Evolutionary conservation across 139 green algal genomes (phyloP), one percentile per base, ranked within the genome.

Genomic region (Tetraselmis striata): DNA sequence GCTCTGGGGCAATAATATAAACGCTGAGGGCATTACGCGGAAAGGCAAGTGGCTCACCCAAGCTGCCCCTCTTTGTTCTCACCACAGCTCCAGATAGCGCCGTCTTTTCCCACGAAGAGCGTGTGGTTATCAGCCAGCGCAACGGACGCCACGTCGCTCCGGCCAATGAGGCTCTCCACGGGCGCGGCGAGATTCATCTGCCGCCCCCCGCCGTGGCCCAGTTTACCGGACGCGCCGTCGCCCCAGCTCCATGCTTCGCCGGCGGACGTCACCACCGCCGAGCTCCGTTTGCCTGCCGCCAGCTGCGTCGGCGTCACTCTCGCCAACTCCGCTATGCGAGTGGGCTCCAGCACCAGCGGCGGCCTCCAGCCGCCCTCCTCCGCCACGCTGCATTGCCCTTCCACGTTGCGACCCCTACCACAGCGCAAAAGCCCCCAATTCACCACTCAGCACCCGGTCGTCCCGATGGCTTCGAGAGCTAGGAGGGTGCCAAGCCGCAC

Each of bases 41-140:
- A n/a, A n/a, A n/a, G n/a, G n/a, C n/a, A n/a, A n/a, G n/a, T n/a
- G n/a, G n/a, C n/a, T n/a, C 45, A 67, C 45, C 45, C 45, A 18
- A 67, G 45, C 18, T 67, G 45, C 11, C 45, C 82, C 85, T 92
- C 91, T 59, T 88, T 91, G 84, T 92, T 93, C 76, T 92, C 88
- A 0, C 90, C 90, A 28, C 85, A 90, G 31, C 83, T 81, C 87
- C 88, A 93, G 2, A 93, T 29, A 24, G 27, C 75, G 78, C 89
- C 89, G 0, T 77, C 11, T 1, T 45, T 30, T 77, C 93, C 90
- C 29, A 95, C 76, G 32, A 95, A 94, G 2, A 95, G 86, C 0
- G 85, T 86, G 84, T 95, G 92, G 58, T 88, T 84, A 24, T 90
- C 84, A 0, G 91, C 92, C n/a, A 95, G 85, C 0, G 88, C 85